Evolutionary conservation across 495 filamentous ascomycete genomes (phyloP), one percentile per base, ranked within the genome.

Genomic region (Parmelia sp.): DNA sequence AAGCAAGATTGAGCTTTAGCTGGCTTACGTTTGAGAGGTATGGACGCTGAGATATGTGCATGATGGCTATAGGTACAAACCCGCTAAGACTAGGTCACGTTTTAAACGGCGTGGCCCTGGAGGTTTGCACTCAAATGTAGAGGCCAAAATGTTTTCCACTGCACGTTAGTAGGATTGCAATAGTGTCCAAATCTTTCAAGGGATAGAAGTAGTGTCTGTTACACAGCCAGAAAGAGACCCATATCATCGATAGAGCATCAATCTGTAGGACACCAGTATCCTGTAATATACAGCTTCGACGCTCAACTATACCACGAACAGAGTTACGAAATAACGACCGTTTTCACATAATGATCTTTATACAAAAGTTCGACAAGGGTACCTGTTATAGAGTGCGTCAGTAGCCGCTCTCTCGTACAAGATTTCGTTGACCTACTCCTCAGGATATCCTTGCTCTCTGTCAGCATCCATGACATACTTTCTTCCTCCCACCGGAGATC

Each of bases 361-460:
- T 25, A 67, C 61, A 75, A 84, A 84, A 35, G 75, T 82, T 62
- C 82, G 79, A 71, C 81, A 83, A 40, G 81, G 75, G 62, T 84
- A 84, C 67, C 82, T 84, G 63, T 36, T 17, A 51, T 21, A 53
- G 19, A 40, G 49, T 8, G 7, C 37, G 33, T 79, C 65, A 78
- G 77, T 53, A 37, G 25, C 25, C 6, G 42, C 27, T 36, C 12
- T 42, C 17, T n/a, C 11, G 29, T 5, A 35, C 21, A 7, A 19
- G n/a, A 8, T 19, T 25, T 37, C 33, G 10, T 35, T 23, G 19
- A 75, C 80, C 44, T 77, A 84, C 82, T 76, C 77, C 57, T 76
- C 76, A 49, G 80, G 79, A 69, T 82, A 84, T 29, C 78, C 76
- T 55, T 83, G 72, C 25, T 79, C 65, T 40, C 65, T 63, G 64